phyloP scores from a whole-genome alignment of 2,329 filamentous ascomycete species.

The Cladosporium oxysporum region DNA sequence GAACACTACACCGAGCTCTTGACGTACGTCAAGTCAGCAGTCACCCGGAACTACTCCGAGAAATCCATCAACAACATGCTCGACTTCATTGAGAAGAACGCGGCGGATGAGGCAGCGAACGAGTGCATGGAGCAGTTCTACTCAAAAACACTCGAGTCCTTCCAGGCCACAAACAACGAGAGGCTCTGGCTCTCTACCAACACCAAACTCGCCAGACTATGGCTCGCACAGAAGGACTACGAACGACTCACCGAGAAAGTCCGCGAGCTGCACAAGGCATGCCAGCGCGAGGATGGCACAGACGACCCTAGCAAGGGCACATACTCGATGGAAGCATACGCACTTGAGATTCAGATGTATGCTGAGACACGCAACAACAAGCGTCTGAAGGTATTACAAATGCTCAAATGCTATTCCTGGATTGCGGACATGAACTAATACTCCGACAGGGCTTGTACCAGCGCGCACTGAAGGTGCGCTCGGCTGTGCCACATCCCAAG shows the following conservation, averaged over 20 bases:
- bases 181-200: slow-evolving; percentile 97
- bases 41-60: slow-evolving; percentile 97
- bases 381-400: slow-evolving; percentile 69
- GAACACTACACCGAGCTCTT: slow-evolving; percentile 93
- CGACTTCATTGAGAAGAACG: slow-evolving; percentile 92
- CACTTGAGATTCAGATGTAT: slow-evolving; percentile 98
- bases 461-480: slow-evolving; percentile 85
- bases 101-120: slow-evolving; percentile 69
- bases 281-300: slow-evolving; percentile 80
- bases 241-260: slow-evolving; percentile 77
- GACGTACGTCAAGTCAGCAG: slow-evolving; percentile 94
- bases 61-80: slow-evolving; percentile 99
- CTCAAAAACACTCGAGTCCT: slow-evolving; percentile 86
- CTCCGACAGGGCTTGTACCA: slow-evolving; percentile 71
- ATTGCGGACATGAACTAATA: slow-evolving; percentile 4
- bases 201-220: slow-evolving; percentile 90
- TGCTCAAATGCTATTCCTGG: slow-evolving; percentile 23
- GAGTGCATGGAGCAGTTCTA: slow-evolving; percentile 94
- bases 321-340: slow-evolving; percentile 93
- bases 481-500: slow-evolving; percentile 96
- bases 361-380: slow-evolving; percentile 97
- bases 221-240: slow-evolving; percentile 91
- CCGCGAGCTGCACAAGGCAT: slow-evolving; percentile 83
- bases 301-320: slow-evolving; percentile 96
- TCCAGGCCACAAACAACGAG: slow-evolving; percentile 97